phyloP scores from a whole-genome alignment of 2,329 filamentous ascomycete genomes.

The Volutella citrinella region DNA sequence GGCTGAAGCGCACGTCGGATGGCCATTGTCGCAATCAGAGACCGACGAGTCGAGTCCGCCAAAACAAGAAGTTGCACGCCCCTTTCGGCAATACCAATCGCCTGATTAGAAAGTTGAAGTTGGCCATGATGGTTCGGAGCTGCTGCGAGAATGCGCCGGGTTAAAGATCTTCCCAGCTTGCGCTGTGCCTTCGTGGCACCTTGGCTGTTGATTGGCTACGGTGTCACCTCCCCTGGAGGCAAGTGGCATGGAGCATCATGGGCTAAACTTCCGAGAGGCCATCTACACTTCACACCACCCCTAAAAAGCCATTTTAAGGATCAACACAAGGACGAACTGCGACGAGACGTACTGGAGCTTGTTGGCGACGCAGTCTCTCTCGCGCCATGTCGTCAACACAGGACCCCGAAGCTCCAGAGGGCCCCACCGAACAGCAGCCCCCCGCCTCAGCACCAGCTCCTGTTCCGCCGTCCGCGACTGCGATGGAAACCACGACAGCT shows the following conservation, averaged over 20 bases:
- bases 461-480: too few species aligned
- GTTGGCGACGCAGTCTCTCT: slow-evolving; percentile 17
- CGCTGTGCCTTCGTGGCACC: slow-evolving; percentile 3
- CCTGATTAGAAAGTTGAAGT: too few species aligned
- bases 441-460: slow-evolving; percentile 34
- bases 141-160: slow-evolving; percentile 25
- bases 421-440: slow-evolving; percentile 28
- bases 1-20: slow-evolving; percentile 10
- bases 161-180: slow-evolving; percentile 29
- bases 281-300: slow-evolving; percentile 11
- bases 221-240: slow-evolving; percentile 14
- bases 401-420: slow-evolving; percentile 33
- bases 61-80: too few species aligned
- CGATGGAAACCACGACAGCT: too few species aligned
- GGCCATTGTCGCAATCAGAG: too few species aligned
- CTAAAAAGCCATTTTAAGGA: slow-evolving; percentile 7
- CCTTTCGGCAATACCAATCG: slow-evolving; percentile 1
- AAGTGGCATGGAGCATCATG: slow-evolving; percentile 25
- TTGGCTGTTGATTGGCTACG: slow-evolving; percentile 14
- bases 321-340: slow-evolving; percentile 8
- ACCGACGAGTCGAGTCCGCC: too few species aligned
- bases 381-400: slow-evolving; percentile 35
- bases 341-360: slow-evolving; percentile 9
- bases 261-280: slow-evolving; percentile 12
- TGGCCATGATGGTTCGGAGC: too few species aligned